Base-by-base conservation (phyloP, 345 rosid species). In the Erucastrum elatum region DNA sequence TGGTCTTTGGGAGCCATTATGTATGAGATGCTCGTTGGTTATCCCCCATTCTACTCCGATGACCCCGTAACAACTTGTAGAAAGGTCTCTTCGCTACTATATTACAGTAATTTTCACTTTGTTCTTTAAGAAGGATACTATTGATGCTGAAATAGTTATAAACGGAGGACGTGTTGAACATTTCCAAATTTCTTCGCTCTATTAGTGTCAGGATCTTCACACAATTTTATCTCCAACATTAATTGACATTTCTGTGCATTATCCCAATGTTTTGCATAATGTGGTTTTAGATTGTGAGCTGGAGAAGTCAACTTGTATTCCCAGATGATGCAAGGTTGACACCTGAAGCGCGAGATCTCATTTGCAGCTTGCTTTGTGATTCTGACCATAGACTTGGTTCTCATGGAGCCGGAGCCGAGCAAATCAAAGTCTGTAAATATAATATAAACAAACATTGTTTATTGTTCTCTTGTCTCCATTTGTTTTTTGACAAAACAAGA, bases 1-100 rank as follows among this genome's bases (percentile, higher is more conserved):
- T 92, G 95, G 97, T 92, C 97, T n/a, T 92, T 92, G 29, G 97
- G 95, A 67, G 95, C 95, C 9, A 90, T 92, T 73, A 87, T 92
- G 97, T 92, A 90, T 59, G 95, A 90, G 85, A 92, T 92, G 95
- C 93, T 92, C 16, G 87, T 92, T 68, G 97, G 97, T 49, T 92
- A 89, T 80, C 91, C 95, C 10, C 97, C 97, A 53, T 92, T 92
- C 71, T 90, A 85, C 72, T 85, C 95, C 0, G 96, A 92, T 75
- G 97, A 94, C 72, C 94, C 98, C 26, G 88, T 90, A 53, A 88
- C 91, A 65, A 89, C 97, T 56, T 94, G 98, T 88, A 88, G 94
- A 87, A 94, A 94, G 98, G 98, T 94, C 75, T 74, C 55, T 56
- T 27, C 73, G 44, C 44, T 68, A 21, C 62, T 49, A 49, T 69